phyloP scores from a whole-genome alignment of 225 moss, liverwort and hornwort genomes.

The Physcomitrium patens region DNA sequence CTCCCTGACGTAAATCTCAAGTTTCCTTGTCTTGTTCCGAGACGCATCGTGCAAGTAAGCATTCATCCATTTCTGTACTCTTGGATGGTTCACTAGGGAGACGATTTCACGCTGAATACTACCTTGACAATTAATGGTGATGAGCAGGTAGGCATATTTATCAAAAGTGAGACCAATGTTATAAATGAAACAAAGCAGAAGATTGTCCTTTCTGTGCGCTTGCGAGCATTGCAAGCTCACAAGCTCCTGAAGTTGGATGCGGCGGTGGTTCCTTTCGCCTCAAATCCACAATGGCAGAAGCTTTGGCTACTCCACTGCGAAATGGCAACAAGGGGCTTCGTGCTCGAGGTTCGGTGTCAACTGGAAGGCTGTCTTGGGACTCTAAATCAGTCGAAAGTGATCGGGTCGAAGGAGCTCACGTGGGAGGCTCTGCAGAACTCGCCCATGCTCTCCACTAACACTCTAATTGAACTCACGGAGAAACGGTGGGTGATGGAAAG shows the following conservation, averaged over 20 bases:
- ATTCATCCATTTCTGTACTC: background rate
- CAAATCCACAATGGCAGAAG: slow-evolving; percentile 78
- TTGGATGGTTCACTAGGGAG: background rate
- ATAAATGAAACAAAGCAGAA: slow-evolving; percentile 36
- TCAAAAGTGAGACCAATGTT: slow-evolving; percentile 53
- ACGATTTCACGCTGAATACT: background rate
- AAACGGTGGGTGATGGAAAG: slow-evolving; percentile 40
- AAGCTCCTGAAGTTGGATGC: slow-evolving; percentile 80
- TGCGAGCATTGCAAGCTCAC: slow-evolving; percentile 68
- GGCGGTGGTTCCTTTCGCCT: slow-evolving; percentile 44
- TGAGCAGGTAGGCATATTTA: slow-evolving; percentile 69
- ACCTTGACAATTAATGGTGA: background rate
- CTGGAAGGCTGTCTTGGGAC: slow-evolving; percentile 54
- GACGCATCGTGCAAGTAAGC: slow-evolving; percentile 74
- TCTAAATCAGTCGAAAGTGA: slow-evolving; percentile 45
- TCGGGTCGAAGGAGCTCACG: slow-evolving; percentile 59
- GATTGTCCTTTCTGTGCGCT: slow-evolving; percentile 63
- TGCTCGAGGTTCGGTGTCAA: slow-evolving; percentile 70
- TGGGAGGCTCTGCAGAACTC: slow-evolving; percentile 63
- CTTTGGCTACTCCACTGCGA: slow-evolving; percentile 87
- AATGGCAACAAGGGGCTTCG: slow-evolving; percentile 67
- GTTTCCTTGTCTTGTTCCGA: slow-evolving; percentile 57
- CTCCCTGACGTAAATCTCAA: slow-evolving; percentile 59
- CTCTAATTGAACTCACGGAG: slow-evolving; percentile 50
- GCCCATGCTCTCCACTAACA: slow-evolving; percentile 65